Conservation (phyloP, 805 yeast species). For the Kodamaea lidongshanica region DNA sequence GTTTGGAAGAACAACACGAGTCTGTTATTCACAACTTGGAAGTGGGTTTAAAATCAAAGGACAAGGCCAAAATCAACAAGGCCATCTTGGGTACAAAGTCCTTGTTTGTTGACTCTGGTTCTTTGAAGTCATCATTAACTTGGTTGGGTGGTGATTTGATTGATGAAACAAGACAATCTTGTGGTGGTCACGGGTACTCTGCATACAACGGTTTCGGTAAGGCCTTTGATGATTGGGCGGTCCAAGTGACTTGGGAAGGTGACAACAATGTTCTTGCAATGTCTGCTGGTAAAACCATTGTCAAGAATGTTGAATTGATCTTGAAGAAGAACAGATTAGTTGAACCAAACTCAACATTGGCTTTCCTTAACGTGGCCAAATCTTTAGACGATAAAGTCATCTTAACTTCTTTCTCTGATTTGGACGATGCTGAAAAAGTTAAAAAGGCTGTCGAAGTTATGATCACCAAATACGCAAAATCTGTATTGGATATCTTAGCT, state of each 20-base stretch:
- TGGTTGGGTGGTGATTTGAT: constrained; percentile 40
- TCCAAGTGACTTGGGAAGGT: constrained; percentile 47
- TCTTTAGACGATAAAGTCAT: constrained; percentile 9
- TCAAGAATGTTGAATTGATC: constrained; percentile 26
- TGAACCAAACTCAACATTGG: constrained; percentile 18
- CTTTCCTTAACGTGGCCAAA: constrained; percentile 26
- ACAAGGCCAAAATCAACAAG: constrained; percentile 24
- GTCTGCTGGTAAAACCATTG: constrained; percentile 36
- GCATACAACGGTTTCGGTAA: constrained; percentile 41
- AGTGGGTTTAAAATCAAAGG: constrained; percentile 29
- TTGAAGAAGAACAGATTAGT: constrained; percentile 26
- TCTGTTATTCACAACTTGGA: constrained; percentile 29
- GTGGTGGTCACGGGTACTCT: constrained; percentile 46
- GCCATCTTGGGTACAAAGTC: constrained; percentile 36
- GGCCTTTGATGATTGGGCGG: constrained; percentile 41
- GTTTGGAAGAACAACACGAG: constrained; percentile 30
- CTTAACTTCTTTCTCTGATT: constrained; percentile 13
- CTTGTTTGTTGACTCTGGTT: constrained; percentile 40
- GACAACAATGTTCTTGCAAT: constrained; percentile 41
- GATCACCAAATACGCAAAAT: constrained; percentile 30
- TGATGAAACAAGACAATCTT: constrained; percentile 39
- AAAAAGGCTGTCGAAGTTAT: constrained; percentile 28
- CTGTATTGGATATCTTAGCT: constrained; percentile 24
- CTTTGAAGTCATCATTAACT: constrained; percentile 39
- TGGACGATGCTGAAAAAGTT: constrained; percentile 12